Percentiles rank a stretch among this genome's conserved stretches.
phyloP scores from a whole-genome alignment of 2,329 filamentous ascomycete genomes.

The Microcera coccophila region DNA sequence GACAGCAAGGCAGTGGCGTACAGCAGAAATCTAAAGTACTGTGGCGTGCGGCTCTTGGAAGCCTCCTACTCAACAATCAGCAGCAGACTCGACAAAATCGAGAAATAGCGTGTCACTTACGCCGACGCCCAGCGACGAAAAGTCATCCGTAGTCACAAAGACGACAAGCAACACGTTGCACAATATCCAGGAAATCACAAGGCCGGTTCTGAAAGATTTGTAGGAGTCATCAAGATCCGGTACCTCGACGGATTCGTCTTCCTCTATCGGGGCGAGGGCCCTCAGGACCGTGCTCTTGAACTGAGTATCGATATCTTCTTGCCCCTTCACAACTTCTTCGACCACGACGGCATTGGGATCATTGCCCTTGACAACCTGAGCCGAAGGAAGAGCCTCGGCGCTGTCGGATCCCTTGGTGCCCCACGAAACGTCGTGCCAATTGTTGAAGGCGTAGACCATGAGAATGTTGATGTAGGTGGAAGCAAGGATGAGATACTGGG shows the following conservation, averaged over 20 bases:
- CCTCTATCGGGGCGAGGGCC: slow-evolving; percentile 77
- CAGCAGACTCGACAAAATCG: neutral
- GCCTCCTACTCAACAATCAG: slow-evolving; percentile 47
- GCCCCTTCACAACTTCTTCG: slow-evolving; percentile 93
- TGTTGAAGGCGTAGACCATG: slow-evolving; percentile 99
- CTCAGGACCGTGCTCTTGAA: slow-evolving; percentile 96
- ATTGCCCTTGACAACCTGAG: slow-evolving; percentile 77
- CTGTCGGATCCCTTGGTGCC: slow-evolving; percentile 99
- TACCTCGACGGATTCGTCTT: slow-evolving; percentile 71
- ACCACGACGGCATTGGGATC: slow-evolving; percentile 88
- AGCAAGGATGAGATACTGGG: slow-evolving; percentile 85
- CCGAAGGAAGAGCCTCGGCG: slow-evolving; percentile 86
- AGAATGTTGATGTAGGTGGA: slow-evolving; percentile 99
- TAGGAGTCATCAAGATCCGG: slow-evolving; percentile 96
- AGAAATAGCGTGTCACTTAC: slow-evolving; percentile 61
- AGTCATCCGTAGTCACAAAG: slow-evolving; percentile 81
- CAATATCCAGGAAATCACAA: slow-evolving; percentile 95
- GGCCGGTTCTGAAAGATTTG: slow-evolving; percentile 97
- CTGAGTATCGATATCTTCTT: slow-evolving; percentile 96
- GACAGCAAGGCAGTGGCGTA: slow-evolving; percentile 84
- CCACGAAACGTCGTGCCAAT: slow-evolving; percentile 99
- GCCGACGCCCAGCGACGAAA: slow-evolving; percentile 78
- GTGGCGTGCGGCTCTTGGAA: slow-evolving; percentile 70
- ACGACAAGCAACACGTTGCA: slow-evolving; percentile 84
- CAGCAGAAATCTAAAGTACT: slow-evolving; percentile 88